A percentile compares a stretch with the other conserved stretches of the same genome.
Evolutionary conservation across 2,329 filamentous ascomycete species (phyloP).

Genomic region (Chaetomium olivaceum): DNA sequence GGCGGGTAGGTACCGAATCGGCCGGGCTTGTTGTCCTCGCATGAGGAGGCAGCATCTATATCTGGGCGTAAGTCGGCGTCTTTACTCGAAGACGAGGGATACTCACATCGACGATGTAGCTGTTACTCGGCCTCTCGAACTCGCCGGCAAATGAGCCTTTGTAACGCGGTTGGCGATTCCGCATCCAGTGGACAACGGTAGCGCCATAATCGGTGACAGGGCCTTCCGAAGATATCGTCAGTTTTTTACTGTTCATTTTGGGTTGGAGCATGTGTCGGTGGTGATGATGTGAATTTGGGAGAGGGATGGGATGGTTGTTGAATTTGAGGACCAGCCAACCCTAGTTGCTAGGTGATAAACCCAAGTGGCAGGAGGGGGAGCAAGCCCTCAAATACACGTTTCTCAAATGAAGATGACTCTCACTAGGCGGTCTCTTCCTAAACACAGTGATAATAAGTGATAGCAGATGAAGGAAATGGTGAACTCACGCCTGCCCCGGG

Average conservation of each 20-base stretch:
- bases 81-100: background rate
- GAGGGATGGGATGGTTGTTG: background rate
- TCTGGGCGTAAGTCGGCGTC: conserved; percentile 27
- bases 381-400: background rate
- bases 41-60: conserved; percentile 80
- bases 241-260: background rate
- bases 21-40: conserved; percentile 73
- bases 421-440: background rate
- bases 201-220: conserved; percentile 92
- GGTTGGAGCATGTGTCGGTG: background rate
- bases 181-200: conserved; percentile 88
- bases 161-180: conserved; percentile 74
- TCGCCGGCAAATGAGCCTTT: conserved; percentile 72
- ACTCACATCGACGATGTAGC: conserved; percentile 85
- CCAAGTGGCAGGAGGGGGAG: background rate
- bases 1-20: conserved; percentile 89
- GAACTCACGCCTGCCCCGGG: conserved; percentile 33
- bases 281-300: background rate
- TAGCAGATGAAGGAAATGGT: background rate
- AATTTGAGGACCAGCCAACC: background rate
- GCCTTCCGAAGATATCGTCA: conserved; percentile 51
- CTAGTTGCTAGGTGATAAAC: background rate
- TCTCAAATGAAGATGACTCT: background rate
- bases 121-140: conserved; percentile 79
- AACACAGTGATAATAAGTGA: background rate